Evolutionary conservation across 192 early-diverging fungal genomes (phyloP).

Genomic region (Spizellomyces sp.): DNA sequence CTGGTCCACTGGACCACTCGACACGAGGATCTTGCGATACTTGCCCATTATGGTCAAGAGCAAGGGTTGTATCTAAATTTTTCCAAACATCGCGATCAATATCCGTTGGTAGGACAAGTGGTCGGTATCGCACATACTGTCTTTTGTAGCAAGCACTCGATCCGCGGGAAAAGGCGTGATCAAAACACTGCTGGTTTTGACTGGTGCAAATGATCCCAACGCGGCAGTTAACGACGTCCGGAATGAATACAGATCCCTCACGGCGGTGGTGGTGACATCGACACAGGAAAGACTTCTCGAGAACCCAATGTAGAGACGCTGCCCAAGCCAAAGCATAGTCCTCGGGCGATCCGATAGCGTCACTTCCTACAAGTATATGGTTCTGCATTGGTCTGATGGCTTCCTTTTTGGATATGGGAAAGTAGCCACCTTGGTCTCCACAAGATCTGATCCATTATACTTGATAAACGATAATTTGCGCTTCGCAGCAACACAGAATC

Average conservation of each 20-base stretch:
- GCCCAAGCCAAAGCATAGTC: constrained; percentile 74
- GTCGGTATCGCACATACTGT: constrained; percentile 23
- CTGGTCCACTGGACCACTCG: constrained; percentile 43
- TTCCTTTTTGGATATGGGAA: neutral
- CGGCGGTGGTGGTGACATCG: constrained; percentile 54
- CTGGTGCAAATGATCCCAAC: constrained; percentile 28
- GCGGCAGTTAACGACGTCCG: constrained; percentile 18
- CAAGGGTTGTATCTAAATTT: constrained; percentile 24
- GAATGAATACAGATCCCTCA: constrained; percentile 57
- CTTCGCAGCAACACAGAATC: constrained; percentile 66
- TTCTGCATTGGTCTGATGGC: too few relatives aligned
- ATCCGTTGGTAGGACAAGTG: neutral
- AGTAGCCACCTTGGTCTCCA: constrained; percentile 52
- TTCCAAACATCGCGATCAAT: too few relatives aligned
- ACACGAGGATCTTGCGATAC: constrained; percentile 35
- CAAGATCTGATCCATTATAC: constrained; percentile 73
- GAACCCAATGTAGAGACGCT: constrained; percentile 12
- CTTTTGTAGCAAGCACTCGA: constrained; percentile 33
- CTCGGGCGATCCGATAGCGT: constrained; percentile 69
- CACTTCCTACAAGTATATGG: constrained; percentile 54
- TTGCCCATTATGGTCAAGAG: constrained; percentile 36
- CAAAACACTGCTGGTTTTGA: constrained; percentile 13
- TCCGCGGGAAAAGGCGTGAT: constrained; percentile 26
- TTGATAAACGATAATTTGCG: constrained; percentile 73
- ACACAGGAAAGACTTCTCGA: constrained; percentile 40